phyloP scores from a whole-genome alignment of 129 eudicot genomes.

The Chrysanthemum seticuspe region DNA sequence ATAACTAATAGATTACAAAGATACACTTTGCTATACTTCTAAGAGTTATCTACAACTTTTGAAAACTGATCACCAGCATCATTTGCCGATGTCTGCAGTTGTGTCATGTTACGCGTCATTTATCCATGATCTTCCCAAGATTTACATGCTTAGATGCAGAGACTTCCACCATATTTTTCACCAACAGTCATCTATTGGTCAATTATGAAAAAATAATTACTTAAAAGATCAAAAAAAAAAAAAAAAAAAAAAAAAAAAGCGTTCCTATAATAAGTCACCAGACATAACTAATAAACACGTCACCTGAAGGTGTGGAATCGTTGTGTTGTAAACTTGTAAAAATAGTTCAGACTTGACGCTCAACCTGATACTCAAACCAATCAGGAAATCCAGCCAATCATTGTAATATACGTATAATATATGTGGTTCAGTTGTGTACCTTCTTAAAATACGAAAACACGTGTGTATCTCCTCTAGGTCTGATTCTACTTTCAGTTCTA shows the following conservation, averaged over 20 bases:
- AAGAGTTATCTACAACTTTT: not conserved
- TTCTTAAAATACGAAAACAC: conserved; percentile 62
- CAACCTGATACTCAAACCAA: conserved; percentile 47
- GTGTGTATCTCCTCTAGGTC: conserved; percentile 86
- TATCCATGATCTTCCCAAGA: not conserved
- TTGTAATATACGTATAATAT: not conserved
- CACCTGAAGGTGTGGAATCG: conserved; percentile 82
- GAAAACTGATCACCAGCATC: conserved; percentile 2
- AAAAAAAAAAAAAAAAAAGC: not conserved
- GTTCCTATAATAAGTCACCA: not conserved
- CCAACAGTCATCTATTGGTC: conserved; percentile 49
- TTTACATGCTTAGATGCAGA: conserved; percentile 27
- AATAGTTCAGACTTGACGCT: conserved; percentile 51
- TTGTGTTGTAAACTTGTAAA: conserved; percentile 42
- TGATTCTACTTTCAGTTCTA: conserved; percentile 52
- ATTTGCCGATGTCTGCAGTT: conserved; percentile 19
- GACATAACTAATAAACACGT: not conserved
- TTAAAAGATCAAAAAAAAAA: conserved; percentile 2
- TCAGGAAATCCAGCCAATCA: not conserved
- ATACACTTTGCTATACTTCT: not conserved
- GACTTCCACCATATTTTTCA: conserved; percentile 73
- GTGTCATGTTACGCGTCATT: not conserved
- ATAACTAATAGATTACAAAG: not conserved
- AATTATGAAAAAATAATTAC: not conserved
- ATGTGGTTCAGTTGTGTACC: conserved; percentile 38